phyloP scores from a whole-genome alignment of 139 green algal genomes.

The Chlamydomonas sp. region DNA sequence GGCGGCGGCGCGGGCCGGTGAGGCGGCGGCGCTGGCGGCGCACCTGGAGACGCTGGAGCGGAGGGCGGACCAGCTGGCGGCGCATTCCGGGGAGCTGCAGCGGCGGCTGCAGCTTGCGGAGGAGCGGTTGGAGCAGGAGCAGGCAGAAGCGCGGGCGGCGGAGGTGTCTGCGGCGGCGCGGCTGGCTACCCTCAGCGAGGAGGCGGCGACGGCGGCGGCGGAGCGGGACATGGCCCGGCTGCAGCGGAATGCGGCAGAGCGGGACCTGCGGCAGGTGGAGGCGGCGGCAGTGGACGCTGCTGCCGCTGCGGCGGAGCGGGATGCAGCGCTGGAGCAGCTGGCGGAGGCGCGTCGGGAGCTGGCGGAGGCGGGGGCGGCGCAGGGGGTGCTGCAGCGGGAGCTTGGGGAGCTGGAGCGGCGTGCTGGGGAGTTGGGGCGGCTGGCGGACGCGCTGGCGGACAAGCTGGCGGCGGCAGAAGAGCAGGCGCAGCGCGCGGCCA shows the following conservation, averaged over 20 bases:
- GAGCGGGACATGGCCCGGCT: neutral
- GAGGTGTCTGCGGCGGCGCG: neutral
- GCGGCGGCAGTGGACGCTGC: neutral
- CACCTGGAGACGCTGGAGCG: constrained; percentile 1
- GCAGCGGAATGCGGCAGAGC: neutral
- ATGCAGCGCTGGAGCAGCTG: constrained; percentile 7
- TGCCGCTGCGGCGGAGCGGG: constrained; percentile 1
- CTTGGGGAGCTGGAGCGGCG: neutral
- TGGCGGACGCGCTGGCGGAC: neutral
- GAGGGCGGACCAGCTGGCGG: neutral
- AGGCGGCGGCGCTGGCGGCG: constrained; percentile 1
- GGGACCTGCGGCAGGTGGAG: neutral
- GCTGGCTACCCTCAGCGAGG: neutral
- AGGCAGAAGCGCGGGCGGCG: neutral
- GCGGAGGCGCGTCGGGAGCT: constrained; percentile 2
- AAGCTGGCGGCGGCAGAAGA: neutral
- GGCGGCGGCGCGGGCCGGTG: neutral
- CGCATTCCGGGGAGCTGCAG: constrained; percentile 14
- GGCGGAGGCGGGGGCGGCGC: neutral
- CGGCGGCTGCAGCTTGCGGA: neutral
- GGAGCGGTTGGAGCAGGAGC: neutral
- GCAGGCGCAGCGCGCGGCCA: neutral
- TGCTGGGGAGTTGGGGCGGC: neutral
- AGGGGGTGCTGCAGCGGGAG: neutral
- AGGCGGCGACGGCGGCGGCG: neutral